A percentile compares a stretch with the other conserved stretches of the same genome.
Conservation (phyloP, 1,284 basidiomycete species). For the Tilletiaria anomala region DNA sequence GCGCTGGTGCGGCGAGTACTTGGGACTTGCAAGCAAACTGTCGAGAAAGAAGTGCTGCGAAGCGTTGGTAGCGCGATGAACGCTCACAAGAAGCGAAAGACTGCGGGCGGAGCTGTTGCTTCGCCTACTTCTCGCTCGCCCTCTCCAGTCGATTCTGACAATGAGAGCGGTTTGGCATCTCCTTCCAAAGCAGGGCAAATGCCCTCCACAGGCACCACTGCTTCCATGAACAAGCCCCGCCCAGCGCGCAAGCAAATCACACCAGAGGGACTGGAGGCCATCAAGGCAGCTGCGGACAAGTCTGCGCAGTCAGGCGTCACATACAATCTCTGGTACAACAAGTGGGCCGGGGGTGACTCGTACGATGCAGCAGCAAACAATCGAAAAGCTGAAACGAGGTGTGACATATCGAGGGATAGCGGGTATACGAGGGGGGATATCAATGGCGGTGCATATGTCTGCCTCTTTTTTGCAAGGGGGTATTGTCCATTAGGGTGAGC, state of each 20-base stretch:
- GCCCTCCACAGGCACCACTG: neutral
- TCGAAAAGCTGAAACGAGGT: slow-evolving; percentile 77
- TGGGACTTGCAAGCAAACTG: no score
- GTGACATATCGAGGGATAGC: slow-evolving; percentile 71
- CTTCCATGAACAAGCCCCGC: slow-evolving; percentile 8
- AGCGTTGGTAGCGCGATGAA: no score
- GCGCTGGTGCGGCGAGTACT: no score
- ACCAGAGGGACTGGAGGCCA: slow-evolving; percentile 20
- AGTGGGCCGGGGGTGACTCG: slow-evolving; percentile 57
- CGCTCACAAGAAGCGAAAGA: no score
- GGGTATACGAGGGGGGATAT: slow-evolving; percentile 56
- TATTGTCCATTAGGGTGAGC: slow-evolving; percentile 78
- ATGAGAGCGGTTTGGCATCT: no score
- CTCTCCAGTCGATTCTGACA: no score
- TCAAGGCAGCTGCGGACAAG: slow-evolving; percentile 25
- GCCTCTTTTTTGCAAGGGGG: slow-evolving; percentile 87
- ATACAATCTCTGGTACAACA: slow-evolving; percentile 92
- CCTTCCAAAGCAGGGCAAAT: neutral
- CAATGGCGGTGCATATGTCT: slow-evolving; percentile 70
- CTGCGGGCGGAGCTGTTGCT: no score
- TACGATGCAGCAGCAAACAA: slow-evolving; percentile 49
- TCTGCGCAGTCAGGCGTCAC: slow-evolving; percentile 18
- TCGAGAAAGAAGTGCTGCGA: no score
- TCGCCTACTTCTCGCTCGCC: no score
- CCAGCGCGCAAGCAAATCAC: slow-evolving; percentile 35